These are phyloP conservation scores for Epichloe baconii DNA, from an alignment of 2,329 filamentous ascomycete species.

Conservation along the genomic window DNA sequence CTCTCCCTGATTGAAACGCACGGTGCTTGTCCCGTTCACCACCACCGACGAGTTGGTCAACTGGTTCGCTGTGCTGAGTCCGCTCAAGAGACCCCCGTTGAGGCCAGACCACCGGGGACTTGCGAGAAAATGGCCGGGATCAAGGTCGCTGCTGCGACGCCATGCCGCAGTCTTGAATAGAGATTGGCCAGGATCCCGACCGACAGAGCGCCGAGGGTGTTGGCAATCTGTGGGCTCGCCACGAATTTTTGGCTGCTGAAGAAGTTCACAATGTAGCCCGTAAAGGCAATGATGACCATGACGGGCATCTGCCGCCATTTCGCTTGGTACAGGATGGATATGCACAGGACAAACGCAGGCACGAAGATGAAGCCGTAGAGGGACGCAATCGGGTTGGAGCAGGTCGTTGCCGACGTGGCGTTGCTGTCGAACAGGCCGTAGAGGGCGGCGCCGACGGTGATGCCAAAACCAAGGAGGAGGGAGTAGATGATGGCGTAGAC, in stretches of 20 bases:
- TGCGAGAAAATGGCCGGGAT: slow-evolving; percentile 36
- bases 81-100: slow-evolving; percentile 33
- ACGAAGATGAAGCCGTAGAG: slow-evolving; percentile 56
- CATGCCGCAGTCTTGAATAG: slow-evolving; percentile 49
- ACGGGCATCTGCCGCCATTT: slow-evolving; percentile 70
- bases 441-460: slow-evolving; percentile 52
- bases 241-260: slow-evolving; percentile 54
- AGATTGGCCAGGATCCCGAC: slow-evolving; percentile 68
- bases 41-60: slow-evolving; percentile 25
- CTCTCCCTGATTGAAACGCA: slow-evolving; percentile 10
- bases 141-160: slow-evolving; percentile 34
- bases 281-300: slow-evolving; percentile 61
- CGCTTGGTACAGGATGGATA: slow-evolving; percentile 67
- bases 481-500: slow-evolving; percentile 66
- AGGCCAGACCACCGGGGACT: slow-evolving; percentile 34
- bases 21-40: slow-evolving; percentile 22
- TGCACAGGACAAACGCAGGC: slow-evolving; percentile 56
- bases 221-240: slow-evolving; percentile 61
- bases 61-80: slow-evolving; percentile 29
- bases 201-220: slow-evolving; percentile 61
- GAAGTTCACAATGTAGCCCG: slow-evolving; percentile 65
- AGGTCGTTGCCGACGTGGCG: slow-evolving; percentile 32
- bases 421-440: slow-evolving; percentile 47
- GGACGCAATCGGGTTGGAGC: slow-evolving; percentile 29
- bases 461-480: slow-evolving; percentile 58